These are phyloP conservation scores for Myriosclerotinia duriaeana DNA, from an alignment of 2,329 filamentous ascomycete species.

Conservation along the genomic window DNA sequence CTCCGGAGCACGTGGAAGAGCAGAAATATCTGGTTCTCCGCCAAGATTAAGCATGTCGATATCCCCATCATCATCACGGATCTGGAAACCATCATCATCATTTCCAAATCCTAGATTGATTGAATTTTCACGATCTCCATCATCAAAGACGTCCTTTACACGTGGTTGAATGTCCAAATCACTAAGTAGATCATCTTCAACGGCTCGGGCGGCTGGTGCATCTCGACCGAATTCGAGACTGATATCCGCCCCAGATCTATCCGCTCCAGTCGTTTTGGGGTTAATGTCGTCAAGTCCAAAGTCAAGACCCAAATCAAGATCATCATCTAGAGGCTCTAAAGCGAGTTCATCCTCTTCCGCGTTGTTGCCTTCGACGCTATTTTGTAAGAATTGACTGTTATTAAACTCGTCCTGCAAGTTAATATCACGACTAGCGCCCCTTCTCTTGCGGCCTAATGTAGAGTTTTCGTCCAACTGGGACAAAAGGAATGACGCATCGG, in stretches of 20 bases:
- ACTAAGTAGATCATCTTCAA: constrained; percentile 67
- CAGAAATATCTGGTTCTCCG: constrained; percentile 55
- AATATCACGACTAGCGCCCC: constrained; percentile 62
- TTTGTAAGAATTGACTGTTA: constrained; percentile 78
- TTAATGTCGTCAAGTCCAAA: constrained; percentile 50
- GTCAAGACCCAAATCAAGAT: constrained; percentile 72
- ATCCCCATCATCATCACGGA: constrained; percentile 58
- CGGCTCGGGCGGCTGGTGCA: constrained; percentile 64
- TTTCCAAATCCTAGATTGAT: constrained; percentile 52
- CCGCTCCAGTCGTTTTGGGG: constrained; percentile 31
- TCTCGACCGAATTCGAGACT: constrained; percentile 91
- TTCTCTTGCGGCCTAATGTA: constrained; percentile 56
- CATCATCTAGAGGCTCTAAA: constrained; percentile 59
- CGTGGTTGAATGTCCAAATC: constrained; percentile 60
- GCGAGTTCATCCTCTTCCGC: constrained; percentile 55
- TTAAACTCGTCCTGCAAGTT: constrained; percentile 68
- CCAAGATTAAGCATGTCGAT: constrained; percentile 62
- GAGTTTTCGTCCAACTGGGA: constrained; percentile 67
- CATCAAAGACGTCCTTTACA: constrained; percentile 54
- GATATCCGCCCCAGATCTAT: constrained; percentile 45
- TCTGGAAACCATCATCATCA: constrained; percentile 53
- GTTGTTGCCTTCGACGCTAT: constrained; percentile 50
- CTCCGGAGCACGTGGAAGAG: constrained; percentile 50
- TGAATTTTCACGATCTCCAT: constrained; percentile 54
- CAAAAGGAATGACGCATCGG: constrained; percentile 82